A percentile compares a stretch with the other conserved stretches of the same genome.
phyloP scores from a whole-genome alignment of 306 rosid genomes.

The Sechiopsis laciniata region DNA sequence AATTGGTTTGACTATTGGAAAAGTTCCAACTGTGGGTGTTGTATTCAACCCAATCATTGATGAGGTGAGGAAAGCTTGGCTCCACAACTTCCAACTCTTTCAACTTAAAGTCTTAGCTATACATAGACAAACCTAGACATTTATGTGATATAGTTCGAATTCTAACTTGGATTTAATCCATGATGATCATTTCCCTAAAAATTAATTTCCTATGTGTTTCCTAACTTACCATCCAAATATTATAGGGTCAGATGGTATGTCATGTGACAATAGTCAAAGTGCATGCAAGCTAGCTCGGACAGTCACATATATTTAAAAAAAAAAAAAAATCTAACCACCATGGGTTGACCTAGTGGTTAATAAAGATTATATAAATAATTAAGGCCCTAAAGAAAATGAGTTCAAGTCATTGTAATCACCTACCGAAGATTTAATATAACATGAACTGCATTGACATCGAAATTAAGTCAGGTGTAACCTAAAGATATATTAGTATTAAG shows the following conservation, averaged over 20 bases:
- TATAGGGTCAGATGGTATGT: too few species aligned
- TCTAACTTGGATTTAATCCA: too few species aligned
- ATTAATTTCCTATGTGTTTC: too few species aligned
- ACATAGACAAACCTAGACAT: background rate
- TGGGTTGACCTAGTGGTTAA: background rate
- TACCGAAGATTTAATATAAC: background rate
- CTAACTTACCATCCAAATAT: too few species aligned
- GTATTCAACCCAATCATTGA: constrained; percentile 84
- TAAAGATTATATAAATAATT: background rate
- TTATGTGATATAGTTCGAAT: background rate
- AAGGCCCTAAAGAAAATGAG: background rate
- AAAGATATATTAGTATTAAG: too few species aligned
- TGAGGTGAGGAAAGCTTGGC: constrained; percentile 52
- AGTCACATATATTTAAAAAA: too few species aligned
- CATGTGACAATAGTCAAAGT: too few species aligned
- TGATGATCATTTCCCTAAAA: too few species aligned
- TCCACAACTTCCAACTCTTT: background rate
- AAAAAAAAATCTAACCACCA: background rate
- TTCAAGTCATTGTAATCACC: too few species aligned
- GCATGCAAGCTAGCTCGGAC: too few species aligned
- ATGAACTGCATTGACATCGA: background rate
- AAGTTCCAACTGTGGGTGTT: constrained; percentile 76
- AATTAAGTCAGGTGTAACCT: too few species aligned
- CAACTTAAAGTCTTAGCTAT: background rate
- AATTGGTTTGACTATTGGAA: constrained; percentile 83